Base-by-base conservation (phyloP, 805 yeast species). In the Metschnikowia similis region DNA sequence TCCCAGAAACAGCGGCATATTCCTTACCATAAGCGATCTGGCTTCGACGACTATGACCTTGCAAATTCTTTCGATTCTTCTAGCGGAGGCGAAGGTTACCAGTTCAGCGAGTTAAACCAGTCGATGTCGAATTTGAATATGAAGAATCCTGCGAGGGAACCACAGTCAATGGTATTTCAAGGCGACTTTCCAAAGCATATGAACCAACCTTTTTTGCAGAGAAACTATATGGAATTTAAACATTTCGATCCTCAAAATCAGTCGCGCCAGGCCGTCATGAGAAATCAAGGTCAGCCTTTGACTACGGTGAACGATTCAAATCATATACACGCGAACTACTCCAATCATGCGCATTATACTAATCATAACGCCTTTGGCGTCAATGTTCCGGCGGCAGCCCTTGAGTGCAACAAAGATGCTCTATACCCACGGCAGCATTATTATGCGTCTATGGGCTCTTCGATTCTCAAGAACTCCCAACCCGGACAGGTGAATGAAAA, bases 341-440 rank as follows among this genome's bases (percentile, higher is more conserved):
- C 21, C 26, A 41, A 31, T 41, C 34, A 28, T 29, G 42, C 26
- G 21, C 21, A 21, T 41, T 21, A 32, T n/a, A 41, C 21, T 34
- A 41, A 31, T 41, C 34, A 28, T 29, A 34, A 14, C 32, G 26
- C 37, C 26, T 26, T 32, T n/a, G 21, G 45, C 45, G 45, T 37
- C 17, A 41, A 31, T 10, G 21, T 26, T 17, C 10, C 40, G 45
- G 45, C 43, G 35, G 29, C 37, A 13, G 29, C 51, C 9, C 26
- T 26, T n/a, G 30, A 38, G 41, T 34, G 43, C 44, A 28, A 39
- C 38, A 30, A 48, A 13, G 43, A 41, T 46, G 48, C 45, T 46
- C 43, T 49, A 49, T 49, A 43, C 35, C 45, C 50, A 31, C 37
- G 45, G 10, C 45, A 41, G 37, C 45, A 41, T 17, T 41, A 27